Evolutionary conservation across 768 basidiomycete species (phyloP), one percentile per base, ranked within the genome.

Genomic region (Psilocybe sp.): DNA sequence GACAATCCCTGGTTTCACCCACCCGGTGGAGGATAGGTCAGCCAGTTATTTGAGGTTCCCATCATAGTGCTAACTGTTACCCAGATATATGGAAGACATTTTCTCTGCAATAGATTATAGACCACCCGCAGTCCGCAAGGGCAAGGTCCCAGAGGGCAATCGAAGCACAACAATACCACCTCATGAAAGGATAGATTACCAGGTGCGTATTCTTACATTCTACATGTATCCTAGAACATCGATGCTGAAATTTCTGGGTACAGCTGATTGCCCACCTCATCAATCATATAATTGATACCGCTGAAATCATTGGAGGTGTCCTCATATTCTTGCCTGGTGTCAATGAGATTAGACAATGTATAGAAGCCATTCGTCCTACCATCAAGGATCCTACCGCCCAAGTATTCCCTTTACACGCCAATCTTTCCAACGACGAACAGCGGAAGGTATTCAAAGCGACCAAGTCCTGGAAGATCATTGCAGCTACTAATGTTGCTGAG

Each of bases 301-400:
- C 69, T 18, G 60, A 72, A 11, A 71, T 74, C 23, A 66, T 63
- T 8, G 87, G 83, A 2, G 92, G 86, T 5, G 81, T 97, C 40
- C 75, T 98, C 18, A 80, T 97, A 39, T 98, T 98, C 68, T 73
- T 94, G 47, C 84, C 92, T n/a, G 94, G 94, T 64, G 87, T 92
- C 1, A 88, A 87, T 66, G 90, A 93, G 61, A 93, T 93, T 55
- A 79, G 82, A 15, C 82, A 87, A 52, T 89, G 88, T 58, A 81
- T 91, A 15, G 79, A 85, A 11, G 72, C 78, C 4, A 68, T 93
- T 38, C 72, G 70, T 13, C 61, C 60, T 35, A 55, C 63, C 12
- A 50, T 71, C 0, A 50, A 56, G 3, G 64, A 64, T 7, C 71
- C 70, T 36, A 62, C 73, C 19, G 74, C 70, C 4, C 77, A 79